phyloP scores from a whole-genome alignment of 805 yeast species.

The Candida montana region DNA sequence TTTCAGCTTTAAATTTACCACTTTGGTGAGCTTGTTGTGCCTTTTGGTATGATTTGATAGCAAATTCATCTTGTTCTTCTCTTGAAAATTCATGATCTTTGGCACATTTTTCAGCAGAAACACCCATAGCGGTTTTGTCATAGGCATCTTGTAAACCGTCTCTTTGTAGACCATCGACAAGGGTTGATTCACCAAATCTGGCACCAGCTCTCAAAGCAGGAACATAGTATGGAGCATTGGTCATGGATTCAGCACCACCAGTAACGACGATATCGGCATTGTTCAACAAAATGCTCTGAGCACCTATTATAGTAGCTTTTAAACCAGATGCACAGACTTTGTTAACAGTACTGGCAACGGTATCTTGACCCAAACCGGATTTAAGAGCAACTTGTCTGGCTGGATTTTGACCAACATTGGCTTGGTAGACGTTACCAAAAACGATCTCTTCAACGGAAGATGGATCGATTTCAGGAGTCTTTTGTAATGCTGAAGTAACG shows the following conservation, averaged over 20 bases:
- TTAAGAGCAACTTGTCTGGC: conserved; percentile 95
- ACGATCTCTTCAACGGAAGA: conserved; percentile 80
- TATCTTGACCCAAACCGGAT: conserved; percentile 76
- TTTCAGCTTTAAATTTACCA: conserved; percentile 80
- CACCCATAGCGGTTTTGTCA: conserved; percentile 88
- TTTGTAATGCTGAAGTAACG: conserved; percentile 79
- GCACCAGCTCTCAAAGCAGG: conserved; percentile 84
- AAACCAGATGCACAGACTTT: conserved; percentile 97
- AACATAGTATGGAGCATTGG: conserved; percentile 89
- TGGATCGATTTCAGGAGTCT: conserved; percentile 76
- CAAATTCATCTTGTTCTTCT: conserved; percentile 86
- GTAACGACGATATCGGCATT: conserved; percentile 89
- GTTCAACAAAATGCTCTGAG: conserved; percentile 86
- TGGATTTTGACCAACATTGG: conserved; percentile 94
- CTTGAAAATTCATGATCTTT: conserved; percentile 70
- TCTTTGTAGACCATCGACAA: conserved; percentile 85
- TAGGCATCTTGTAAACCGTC: conserved; percentile 95
- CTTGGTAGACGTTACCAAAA: conserved; percentile 90
- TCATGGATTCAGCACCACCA: conserved; percentile 98
- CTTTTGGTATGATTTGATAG: conserved; percentile 77
- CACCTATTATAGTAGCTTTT: conserved; percentile 85
- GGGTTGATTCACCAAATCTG: conserved; percentile 74
- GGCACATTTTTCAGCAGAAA: conserved; percentile 96
- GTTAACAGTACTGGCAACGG: conserved; percentile 87
- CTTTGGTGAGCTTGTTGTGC: conserved; percentile 75